These are phyloP conservation scores for Ceratobasidium sp. DNA, from an alignment of 1,284 basidiomycete genomes.

Conservation along the genomic window DNA sequence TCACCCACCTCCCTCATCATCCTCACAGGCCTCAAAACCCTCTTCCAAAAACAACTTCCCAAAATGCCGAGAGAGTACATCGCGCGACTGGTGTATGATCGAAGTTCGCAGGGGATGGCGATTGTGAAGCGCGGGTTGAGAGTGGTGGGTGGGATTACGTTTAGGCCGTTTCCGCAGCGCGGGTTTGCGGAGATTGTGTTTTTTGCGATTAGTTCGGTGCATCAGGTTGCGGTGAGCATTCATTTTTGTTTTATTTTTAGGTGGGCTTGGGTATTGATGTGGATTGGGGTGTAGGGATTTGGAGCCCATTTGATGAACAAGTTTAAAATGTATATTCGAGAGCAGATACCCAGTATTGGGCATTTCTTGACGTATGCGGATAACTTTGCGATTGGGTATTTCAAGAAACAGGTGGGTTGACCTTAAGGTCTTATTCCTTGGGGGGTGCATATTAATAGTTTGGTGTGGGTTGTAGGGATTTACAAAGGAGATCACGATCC, in stretches of 20 bases:
- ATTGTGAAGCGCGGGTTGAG: constrained; percentile 97
- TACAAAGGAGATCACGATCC: constrained; percentile 95
- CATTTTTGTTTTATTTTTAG: neutral
- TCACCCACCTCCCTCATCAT: constrained; percentile 84
- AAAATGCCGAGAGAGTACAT: constrained; percentile 99
- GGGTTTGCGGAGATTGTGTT: constrained; percentile 99
- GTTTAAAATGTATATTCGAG: constrained; percentile 93
- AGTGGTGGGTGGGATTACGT: constrained; percentile 98
- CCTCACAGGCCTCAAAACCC: constrained; percentile 93
- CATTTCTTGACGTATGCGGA: constrained; percentile 99
- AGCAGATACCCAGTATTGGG: constrained; percentile 84
- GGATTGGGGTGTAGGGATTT: constrained; percentile 78
- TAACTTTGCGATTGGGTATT: constrained; percentile 97
- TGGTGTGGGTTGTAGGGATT: constrained; percentile 76
- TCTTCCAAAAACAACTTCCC: constrained; percentile 97
- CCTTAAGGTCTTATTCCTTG: neutral
- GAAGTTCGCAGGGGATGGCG: constrained; percentile 91
- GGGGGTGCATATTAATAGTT: neutral
- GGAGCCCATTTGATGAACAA: constrained; percentile 99
- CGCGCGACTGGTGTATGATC: constrained; percentile 93
- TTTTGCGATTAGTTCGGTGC: constrained; percentile 96
- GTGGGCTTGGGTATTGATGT: constrained; percentile 11
- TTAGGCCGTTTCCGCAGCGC: constrained; percentile 94
- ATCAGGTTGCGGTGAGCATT: constrained; percentile 92
- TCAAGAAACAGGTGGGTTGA: constrained; percentile 84